Percentiles rank a stretch among this genome's conserved stretches.
phyloP scores from a whole-genome alignment of 495 filamentous ascomycete genomes.

The Sporormia fimetaria region DNA sequence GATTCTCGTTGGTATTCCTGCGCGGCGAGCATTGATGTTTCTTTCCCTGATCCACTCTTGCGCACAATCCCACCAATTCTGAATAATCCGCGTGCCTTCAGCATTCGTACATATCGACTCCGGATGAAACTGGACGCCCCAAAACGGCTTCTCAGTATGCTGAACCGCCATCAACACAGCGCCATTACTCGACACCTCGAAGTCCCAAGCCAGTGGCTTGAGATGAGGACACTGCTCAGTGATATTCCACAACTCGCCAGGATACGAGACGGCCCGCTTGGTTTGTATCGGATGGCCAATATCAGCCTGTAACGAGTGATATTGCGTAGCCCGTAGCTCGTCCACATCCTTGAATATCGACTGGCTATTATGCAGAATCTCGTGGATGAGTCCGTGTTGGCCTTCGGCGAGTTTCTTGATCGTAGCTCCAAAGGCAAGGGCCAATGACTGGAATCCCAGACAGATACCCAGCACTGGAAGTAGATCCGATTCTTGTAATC shows the following conservation, averaged over 20 bases:
- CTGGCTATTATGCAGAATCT: slow-evolving; percentile 42
- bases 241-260: slow-evolving; percentile 27
- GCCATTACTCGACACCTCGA: slow-evolving; percentile 37
- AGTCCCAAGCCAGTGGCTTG: slow-evolving; percentile 56
- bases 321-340: slow-evolving; percentile 61
- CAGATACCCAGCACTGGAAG: slow-evolving; percentile 82
- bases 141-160: slow-evolving; percentile 66
- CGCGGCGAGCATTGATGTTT: too few relatives aligned
- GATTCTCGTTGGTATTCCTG: too few relatives aligned
- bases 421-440: slow-evolving; percentile 50
- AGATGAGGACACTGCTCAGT: slow-evolving; percentile 32
- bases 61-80: slow-evolving; percentile 63
- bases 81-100: slow-evolving; percentile 54
- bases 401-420: slow-evolving; percentile 54
- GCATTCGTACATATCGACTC: slow-evolving; percentile 79
- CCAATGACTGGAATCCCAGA: slow-evolving; percentile 81
- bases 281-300: slow-evolving; percentile 33
- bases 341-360: slow-evolving; percentile 47
- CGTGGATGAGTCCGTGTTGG: slow-evolving; percentile 68
- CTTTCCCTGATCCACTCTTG: slow-evolving; percentile 36
- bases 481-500: slow-evolving; percentile 42
- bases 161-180: slow-evolving; percentile 66
- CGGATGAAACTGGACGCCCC: slow-evolving; percentile 88
- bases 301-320: slow-evolving; percentile 75
- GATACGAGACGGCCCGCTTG: slow-evolving; percentile 17